Base-by-base conservation (phyloP, 441 rosid genomes). In the Erodium moschatum region DNA sequence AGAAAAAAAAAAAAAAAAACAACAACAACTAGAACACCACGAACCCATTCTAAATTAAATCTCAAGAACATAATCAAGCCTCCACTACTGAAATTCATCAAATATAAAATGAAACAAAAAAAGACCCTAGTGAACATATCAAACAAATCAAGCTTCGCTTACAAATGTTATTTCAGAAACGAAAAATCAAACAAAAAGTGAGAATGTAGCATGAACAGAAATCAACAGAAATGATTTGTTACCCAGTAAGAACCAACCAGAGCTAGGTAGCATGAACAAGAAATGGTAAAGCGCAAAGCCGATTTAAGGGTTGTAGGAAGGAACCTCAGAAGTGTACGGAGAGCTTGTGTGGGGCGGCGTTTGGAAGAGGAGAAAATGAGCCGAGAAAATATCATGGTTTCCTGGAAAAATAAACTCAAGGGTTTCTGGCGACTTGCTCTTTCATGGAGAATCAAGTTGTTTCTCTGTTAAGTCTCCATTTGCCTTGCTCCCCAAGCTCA, bases 281-380 rank as follows among this genome's bases (percentile, higher is more conserved):
- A 35, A 35, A 2, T 65, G 38, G 1, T 24, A n/a, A n/a, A 50
- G 21, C 21, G 19, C 18, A 40, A 60, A 21, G 1, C 12, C 27
- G 65, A 11, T 44, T 2, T 4, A 52, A 54, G 56, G 73, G 75
- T 73, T 75, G 65, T 46, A 77, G 71, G 74, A 65, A 16, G 6
- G 16, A 76, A 88, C 92, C 92, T 82, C 56, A 35, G 84, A 54
- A 82, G 80, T 18, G 72, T 75, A 74, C 40, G 67, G 33, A 78
- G 33, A 31, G 81, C 64, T 8, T 67, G 81, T 31, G 69, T 58
- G 5, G 79, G 68, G 70, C 76, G 78, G 72, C 72, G 78, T 72
- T 75, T 86, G 76, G 82, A 73, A 79, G 86, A 80, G 70, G 67
- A 80, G 74, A 80, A 50, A 69, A 82, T 80, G 69, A 79, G 76